These are phyloP conservation scores for Gryganskiella cystojenkinii DNA, from an alignment of 192 early-diverging fungal species.

Conservation along the genomic window DNA sequence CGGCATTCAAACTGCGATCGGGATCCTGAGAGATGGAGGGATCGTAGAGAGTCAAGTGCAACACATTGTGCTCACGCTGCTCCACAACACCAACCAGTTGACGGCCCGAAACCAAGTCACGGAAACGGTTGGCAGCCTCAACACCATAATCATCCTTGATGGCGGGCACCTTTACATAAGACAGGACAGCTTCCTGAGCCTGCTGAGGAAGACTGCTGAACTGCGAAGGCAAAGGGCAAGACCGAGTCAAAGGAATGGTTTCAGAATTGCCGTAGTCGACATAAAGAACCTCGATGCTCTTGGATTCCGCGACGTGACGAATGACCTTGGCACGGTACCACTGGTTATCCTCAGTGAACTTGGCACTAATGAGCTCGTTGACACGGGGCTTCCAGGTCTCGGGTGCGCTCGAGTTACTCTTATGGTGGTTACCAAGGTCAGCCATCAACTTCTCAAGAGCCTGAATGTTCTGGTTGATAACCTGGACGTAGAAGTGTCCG, in stretches of 20 bases:
- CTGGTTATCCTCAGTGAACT: constrained; percentile 88
- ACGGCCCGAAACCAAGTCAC: constrained; percentile 69
- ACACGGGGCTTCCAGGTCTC: constrained; percentile 67
- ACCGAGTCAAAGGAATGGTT: constrained; percentile 70
- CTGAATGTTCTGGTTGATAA: constrained; percentile 64
- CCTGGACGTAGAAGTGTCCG: constrained; percentile 71
- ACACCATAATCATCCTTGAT: constrained; percentile 75
- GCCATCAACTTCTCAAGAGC: constrained; percentile 88
- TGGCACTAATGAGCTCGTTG: constrained; percentile 80
- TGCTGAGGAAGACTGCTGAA: constrained; percentile 79
- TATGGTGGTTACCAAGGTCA: constrained; percentile 76
- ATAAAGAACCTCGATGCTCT: constrained; percentile 82
- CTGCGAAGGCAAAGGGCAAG: constrained; percentile 79
- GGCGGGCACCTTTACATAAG: constrained; percentile 79
- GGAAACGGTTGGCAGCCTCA: constrained; percentile 78
- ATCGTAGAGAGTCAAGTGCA: constrained; percentile 77
- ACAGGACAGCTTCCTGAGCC: constrained; percentile 85
- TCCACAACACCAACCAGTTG: constrained; percentile 82
- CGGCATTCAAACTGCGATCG: constrained; percentile 75
- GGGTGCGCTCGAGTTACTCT: constrained; percentile 42
- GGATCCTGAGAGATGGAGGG: constrained; percentile 65
- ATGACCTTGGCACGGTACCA: constrained; percentile 89
- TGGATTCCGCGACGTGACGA: constrained; percentile 65
- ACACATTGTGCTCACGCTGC: constrained; percentile 63
- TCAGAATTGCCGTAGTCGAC: constrained; percentile 98